phyloP scores from a whole-genome alignment of 768 basidiomycete species.

The Lactarius quietus region DNA sequence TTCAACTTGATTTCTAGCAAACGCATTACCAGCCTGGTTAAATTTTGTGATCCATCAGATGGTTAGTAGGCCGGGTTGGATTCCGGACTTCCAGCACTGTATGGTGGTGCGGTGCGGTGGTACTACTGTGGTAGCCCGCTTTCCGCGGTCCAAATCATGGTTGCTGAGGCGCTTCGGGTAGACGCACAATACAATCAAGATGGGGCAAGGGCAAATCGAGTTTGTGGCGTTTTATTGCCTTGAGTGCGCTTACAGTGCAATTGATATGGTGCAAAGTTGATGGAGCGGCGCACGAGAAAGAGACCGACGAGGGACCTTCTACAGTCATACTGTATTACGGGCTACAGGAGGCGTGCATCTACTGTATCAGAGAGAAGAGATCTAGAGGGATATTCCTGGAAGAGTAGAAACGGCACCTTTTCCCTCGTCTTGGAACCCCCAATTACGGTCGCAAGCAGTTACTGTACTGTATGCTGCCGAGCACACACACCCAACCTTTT shows the following conservation, averaged over 20 bases:
- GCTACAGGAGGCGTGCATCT: background rate
- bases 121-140: too few species aligned
- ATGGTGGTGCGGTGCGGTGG: too few species aligned
- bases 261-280: too few species aligned
- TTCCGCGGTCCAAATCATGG: background rate
- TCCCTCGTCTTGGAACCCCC: background rate
- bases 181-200: background rate
- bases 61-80: background rate
- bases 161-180: background rate
- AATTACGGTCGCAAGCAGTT: too few species aligned
- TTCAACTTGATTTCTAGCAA: too few species aligned
- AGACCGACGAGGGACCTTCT: background rate
- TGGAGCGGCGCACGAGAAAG: background rate
- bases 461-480: too few species aligned
- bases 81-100: too few species aligned
- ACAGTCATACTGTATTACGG: too few species aligned
- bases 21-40: too few species aligned
- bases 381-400: too few species aligned
- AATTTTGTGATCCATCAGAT: background rate
- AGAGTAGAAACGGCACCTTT: background rate
- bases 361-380: background rate
- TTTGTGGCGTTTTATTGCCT: background rate
- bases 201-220: background rate
- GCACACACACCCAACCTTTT: background rate
- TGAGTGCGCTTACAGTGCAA: too few species aligned